These are phyloP conservation scores for Isatis lusitanica DNA, from an alignment of 441 rosid genomes.

Conservation along the genomic window DNA sequence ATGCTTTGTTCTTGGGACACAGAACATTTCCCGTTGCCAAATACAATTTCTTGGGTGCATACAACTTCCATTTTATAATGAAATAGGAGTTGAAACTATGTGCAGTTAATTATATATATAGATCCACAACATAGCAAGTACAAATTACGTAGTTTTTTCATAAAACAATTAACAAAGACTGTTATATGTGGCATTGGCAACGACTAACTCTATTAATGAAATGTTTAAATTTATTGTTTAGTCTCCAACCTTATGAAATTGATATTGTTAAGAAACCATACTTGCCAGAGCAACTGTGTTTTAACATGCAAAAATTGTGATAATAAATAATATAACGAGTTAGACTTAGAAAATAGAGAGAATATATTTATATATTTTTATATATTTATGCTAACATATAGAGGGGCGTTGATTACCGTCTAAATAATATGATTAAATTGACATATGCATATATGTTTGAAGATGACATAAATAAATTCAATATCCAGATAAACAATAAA, in stretches of 20 bases:
- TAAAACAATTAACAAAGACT: not conserved
- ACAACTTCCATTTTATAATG: conserved; percentile 12
- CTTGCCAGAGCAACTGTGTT: not conserved
- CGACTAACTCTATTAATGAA: conserved; percentile 3
- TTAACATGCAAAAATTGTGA: not conserved
- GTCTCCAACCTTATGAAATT: not conserved
- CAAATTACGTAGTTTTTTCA: not conserved
- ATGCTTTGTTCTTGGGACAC: conserved; percentile 42
- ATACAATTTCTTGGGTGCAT: conserved; percentile 32
- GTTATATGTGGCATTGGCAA: not conserved
- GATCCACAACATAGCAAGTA: conserved; percentile 7
- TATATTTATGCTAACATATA: not conserved
- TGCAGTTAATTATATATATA: not conserved
- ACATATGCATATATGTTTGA: not conserved
- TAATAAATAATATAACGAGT: not conserved
- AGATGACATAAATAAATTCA: not conserved
- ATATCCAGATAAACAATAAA: not conserved
- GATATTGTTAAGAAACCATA: not conserved
- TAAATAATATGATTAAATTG: not conserved
- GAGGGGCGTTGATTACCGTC: not conserved
- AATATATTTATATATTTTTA: not conserved
- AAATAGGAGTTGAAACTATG: conserved; percentile 37
- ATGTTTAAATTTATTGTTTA: not conserved
- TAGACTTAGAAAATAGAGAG: not conserved
- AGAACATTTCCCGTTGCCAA: conserved; percentile 36